phyloP scores from a whole-genome alignment of 257 asterid genomes.

The Solanum appendiculatum region DNA sequence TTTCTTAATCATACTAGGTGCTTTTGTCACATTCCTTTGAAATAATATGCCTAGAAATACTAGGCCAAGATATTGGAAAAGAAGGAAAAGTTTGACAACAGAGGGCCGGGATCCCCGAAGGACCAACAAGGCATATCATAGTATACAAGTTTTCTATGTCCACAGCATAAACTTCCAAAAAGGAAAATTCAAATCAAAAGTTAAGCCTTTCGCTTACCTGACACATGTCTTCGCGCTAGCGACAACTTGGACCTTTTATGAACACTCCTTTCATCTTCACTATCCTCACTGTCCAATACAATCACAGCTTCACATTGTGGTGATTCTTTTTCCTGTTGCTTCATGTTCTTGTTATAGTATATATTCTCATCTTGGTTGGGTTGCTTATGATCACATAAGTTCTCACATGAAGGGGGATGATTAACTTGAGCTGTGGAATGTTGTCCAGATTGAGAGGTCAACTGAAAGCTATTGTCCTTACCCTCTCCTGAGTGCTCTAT shows the following conservation, averaged over 20 bases:
- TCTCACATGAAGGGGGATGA: neutral
- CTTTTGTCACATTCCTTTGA: neutral
- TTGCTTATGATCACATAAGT: slow-evolving; percentile 16
- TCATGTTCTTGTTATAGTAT: slow-evolving; percentile 3
- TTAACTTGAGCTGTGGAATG: neutral
- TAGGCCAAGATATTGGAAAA: neutral
- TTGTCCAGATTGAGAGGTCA: slow-evolving; percentile 12
- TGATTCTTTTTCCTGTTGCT: slow-evolving; percentile 8
- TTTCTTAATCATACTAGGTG: neutral
- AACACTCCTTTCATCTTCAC: slow-evolving; percentile 39
- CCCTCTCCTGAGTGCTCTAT: slow-evolving; percentile 8
- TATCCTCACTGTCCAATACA: slow-evolving; percentile 81
- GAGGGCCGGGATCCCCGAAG: neutral
- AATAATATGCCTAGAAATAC: neutral
- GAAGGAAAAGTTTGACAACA: neutral
- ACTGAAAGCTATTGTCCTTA: neutral
- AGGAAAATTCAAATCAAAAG: neutral
- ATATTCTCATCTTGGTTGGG: slow-evolving; percentile 7
- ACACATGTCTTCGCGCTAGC: slow-evolving; percentile 32
- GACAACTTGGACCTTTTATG: slow-evolving; percentile 47
- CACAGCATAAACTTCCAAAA: neutral
- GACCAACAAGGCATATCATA: neutral
- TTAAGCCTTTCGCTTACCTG: slow-evolving; percentile 36
- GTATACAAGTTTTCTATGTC: neutral
- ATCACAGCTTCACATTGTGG: slow-evolving; percentile 29